phyloP scores from a whole-genome alignment of 108 stramenopile genomes.

The Skeletonema tropicum region DNA sequence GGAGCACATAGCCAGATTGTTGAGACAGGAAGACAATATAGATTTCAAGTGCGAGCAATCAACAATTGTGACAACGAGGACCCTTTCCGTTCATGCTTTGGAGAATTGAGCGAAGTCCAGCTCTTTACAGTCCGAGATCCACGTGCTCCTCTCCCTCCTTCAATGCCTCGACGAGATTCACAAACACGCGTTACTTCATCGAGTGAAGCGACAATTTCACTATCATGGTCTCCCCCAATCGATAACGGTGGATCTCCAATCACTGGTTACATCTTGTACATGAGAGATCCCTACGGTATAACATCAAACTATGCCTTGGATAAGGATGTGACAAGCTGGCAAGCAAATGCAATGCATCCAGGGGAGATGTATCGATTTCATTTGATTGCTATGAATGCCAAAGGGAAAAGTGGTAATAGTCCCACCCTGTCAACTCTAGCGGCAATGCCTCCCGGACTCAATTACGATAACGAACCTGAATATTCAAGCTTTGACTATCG shows the following conservation, averaged over 20 bases:
- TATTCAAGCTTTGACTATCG: constrained; percentile 29
- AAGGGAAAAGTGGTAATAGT: constrained; percentile 64
- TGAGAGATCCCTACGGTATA: constrained; percentile 48
- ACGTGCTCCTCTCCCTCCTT: constrained; percentile 67
- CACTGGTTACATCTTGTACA: constrained; percentile 71
- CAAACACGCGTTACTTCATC: constrained; percentile 35
- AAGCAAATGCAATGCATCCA: constrained; percentile 42
- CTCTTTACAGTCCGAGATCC: constrained; percentile 72
- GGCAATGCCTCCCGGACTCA: constrained; percentile 57
- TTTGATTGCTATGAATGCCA: constrained; percentile 69
- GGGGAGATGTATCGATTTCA: constrained; percentile 81
- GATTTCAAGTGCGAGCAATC: constrained; percentile 82
- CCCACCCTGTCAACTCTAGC: constrained; percentile 70
- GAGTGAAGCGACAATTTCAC: constrained; percentile 52
- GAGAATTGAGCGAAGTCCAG: constrained; percentile 63
- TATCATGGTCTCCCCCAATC: constrained; percentile 70
- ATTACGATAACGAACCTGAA: constrained; percentile 26
- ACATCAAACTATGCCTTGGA: constrained; percentile 26
- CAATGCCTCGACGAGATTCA: constrained; percentile 63
- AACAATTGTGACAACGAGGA: constrained; percentile 75
- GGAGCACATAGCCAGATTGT: constrained; percentile 61
- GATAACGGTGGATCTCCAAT: constrained; percentile 88
- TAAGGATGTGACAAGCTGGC: constrained; percentile 29
- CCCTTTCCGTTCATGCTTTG: constrained; percentile 57
- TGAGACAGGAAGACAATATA: constrained; percentile 71